Evolutionary conservation across 1,284 basidiomycete species (phyloP), one percentile per base, ranked within the genome.

Genomic region (Polyporus tsugae): DNA sequence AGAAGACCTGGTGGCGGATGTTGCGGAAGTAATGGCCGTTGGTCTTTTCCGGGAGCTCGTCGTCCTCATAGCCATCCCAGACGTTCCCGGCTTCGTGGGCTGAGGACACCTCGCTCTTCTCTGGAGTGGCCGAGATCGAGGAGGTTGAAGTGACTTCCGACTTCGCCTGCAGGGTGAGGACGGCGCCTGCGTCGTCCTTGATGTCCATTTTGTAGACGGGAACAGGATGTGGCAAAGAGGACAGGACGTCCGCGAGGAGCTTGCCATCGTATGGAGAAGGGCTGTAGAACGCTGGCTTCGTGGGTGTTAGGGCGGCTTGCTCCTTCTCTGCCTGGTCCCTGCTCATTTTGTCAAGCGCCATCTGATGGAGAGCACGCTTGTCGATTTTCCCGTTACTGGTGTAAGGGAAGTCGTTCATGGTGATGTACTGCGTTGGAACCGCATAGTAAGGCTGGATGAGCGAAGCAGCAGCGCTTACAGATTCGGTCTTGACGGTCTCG

Each of bases 381-480:
- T 89, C 87, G 35, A 84, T 84, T 76, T 89, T 89, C 29, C 77
- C 77, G 61, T 78, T 78, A 44, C 76, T 77, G 33, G 87, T 89
- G 70, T 84, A 81, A 15, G 87, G 87, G 69, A 89, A 84, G 33
- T 80, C 78, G 41, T 78, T 78, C 67, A 88, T 76, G 5, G 79
- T 75, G 55, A 85, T 67, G 69, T 82, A 83, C 46, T 81, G 80
- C 0, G 83, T 82, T 2, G 88, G 88, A 17, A 88, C 85, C 5
- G 87, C 87, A 75, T 89, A 89, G 76, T 89, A 88, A 15, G 88
- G 87, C 73, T 88, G 86, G 22, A 87, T 80, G 70, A 85, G 83
- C 29, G 83, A 78, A 4, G 84, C 80, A 29, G 84, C 82, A 19
- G 79, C 78, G 64, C 79, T 80, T 10, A 88, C 84, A 35, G 78